Evolutionary conservation across 139 green algal genomes (phyloP).

Genomic region (Chlamydomonas urium): DNA sequence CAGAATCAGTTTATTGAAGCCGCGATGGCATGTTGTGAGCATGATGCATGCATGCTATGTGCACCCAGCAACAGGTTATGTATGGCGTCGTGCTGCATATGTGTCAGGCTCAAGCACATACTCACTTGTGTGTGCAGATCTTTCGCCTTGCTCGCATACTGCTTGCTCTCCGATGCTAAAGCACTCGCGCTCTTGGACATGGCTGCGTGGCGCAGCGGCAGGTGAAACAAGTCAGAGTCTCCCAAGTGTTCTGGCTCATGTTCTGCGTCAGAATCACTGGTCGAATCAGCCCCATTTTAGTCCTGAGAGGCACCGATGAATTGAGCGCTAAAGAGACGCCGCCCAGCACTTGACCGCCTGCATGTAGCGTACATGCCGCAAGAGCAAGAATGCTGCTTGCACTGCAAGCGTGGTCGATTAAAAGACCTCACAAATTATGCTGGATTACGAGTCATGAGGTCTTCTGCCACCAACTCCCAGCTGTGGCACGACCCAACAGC

Average conservation of each 20-base stretch:
- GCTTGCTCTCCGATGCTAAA: conserved; percentile 77
- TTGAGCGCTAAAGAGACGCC: neutral
- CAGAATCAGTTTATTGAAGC: neutral
- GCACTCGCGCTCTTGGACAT: conserved; percentile 80
- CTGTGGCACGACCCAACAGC: neutral
- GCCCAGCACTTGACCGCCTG: no score
- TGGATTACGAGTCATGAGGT: neutral
- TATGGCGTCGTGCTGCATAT: neutral
- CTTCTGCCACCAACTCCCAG: neutral
- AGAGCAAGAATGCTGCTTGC: neutral
- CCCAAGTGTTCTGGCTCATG: no score
- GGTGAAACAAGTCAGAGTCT: neutral
- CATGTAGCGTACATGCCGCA: neutral
- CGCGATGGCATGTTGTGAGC: neutral
- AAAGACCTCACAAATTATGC: no score
- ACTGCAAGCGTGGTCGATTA: neutral
- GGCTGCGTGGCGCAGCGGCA: conserved; percentile 34
- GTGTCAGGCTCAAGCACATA: neutral
- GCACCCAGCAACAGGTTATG: neutral
- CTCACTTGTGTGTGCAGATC: conserved; percentile 62
- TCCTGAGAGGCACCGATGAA: neutral
- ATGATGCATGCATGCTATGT: neutral
- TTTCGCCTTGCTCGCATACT: conserved; percentile 81
- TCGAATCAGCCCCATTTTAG: neutral
- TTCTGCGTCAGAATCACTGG: neutral